phyloP scores from a whole-genome alignment of 2,329 filamentous ascomycete species.

The Dothistroma septosporum region DNA sequence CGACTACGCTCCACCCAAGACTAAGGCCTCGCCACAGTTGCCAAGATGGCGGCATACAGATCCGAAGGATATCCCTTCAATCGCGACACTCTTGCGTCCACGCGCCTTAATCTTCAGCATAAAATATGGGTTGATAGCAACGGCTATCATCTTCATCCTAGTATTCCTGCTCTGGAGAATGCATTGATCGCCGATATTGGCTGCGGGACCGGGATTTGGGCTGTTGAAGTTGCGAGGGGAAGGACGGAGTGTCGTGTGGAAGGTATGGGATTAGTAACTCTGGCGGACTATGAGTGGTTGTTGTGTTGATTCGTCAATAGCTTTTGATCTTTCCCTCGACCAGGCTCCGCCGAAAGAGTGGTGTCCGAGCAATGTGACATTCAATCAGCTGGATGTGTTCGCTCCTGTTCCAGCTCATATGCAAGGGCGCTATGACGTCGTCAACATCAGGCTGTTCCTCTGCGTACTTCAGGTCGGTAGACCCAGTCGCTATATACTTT shows the following conservation, averaged over 20 bases:
- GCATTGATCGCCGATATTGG: constrained; percentile 20
- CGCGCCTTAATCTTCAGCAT: constrained; percentile 31
- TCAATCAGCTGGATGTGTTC: constrained; percentile 20
- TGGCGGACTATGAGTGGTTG: not conserved
- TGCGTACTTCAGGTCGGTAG: constrained; percentile 9
- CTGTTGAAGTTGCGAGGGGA: constrained; percentile 2
- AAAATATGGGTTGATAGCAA: constrained; percentile 31
- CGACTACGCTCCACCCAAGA: constrained; percentile 5
- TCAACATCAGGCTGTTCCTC: constrained; percentile 24
- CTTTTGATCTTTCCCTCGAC: constrained; percentile 23
- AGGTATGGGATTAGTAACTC: constrained; percentile 7
- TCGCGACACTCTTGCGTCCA: constrained; percentile 17
- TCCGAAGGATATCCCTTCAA: constrained; percentile 14
- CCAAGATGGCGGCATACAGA: not conserved
- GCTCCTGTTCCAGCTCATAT: constrained; percentile 7
- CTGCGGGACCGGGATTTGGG: constrained; percentile 23
- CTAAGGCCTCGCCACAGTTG: not conserved
- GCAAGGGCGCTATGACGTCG: constrained; percentile 20
- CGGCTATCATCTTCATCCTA: constrained; percentile 30
- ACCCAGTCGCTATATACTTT: not conserved
- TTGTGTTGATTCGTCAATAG: constrained; percentile 4
- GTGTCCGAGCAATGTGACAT: constrained; percentile 19
- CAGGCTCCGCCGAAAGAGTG: constrained; percentile 17
- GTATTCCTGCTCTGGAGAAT: constrained; percentile 15
- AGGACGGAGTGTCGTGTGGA: not conserved